Conservation (phyloP, 352 stramenopile genomes). For the Globisporangium sylvaticum region DNA sequence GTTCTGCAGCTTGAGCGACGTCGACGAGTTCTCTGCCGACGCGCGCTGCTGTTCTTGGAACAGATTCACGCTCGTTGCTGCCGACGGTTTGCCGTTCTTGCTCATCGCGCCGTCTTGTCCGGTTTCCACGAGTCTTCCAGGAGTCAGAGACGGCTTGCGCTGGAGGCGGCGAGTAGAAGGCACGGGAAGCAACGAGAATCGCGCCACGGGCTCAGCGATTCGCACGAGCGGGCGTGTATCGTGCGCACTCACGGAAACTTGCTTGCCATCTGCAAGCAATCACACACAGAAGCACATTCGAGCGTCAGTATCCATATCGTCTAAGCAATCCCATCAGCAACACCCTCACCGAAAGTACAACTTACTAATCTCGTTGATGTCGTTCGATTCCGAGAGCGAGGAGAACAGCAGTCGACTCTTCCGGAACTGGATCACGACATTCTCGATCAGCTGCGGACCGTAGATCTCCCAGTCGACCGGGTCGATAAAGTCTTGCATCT, state of each 20-base stretch:
- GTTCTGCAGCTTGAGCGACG: constrained; percentile 55
- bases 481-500: constrained; percentile 82
- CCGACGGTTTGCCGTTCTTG: constrained; percentile 23
- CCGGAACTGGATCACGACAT: constrained; percentile 83
- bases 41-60: constrained; percentile 30
- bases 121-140: not conserved
- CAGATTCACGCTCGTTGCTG: constrained; percentile 28
- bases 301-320: constrained; percentile 3
- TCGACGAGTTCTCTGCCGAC: constrained; percentile 20
- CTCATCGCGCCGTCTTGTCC: constrained; percentile 6
- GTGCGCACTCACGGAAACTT: constrained; percentile 61
- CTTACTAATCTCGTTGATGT: constrained; percentile 85
- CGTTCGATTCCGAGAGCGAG: constrained; percentile 74
- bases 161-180: constrained; percentile 56
- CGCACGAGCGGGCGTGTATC: constrained; percentile 63
- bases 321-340: not conserved
- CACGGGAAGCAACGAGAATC: constrained; percentile 78
- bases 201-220: constrained; percentile 69
- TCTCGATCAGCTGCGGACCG: constrained; percentile 78
- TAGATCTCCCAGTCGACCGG: constrained; percentile 89
- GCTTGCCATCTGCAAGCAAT: constrained; percentile 54
- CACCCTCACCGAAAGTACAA: constrained; percentile 7
- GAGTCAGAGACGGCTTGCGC: constrained; percentile 26
- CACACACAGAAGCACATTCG: constrained; percentile 13
- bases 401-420: constrained; percentile 85